These are phyloP conservation scores for Parmales sp. DNA, from an alignment of 108 stramenopile species.

Conservation along the genomic window DNA sequence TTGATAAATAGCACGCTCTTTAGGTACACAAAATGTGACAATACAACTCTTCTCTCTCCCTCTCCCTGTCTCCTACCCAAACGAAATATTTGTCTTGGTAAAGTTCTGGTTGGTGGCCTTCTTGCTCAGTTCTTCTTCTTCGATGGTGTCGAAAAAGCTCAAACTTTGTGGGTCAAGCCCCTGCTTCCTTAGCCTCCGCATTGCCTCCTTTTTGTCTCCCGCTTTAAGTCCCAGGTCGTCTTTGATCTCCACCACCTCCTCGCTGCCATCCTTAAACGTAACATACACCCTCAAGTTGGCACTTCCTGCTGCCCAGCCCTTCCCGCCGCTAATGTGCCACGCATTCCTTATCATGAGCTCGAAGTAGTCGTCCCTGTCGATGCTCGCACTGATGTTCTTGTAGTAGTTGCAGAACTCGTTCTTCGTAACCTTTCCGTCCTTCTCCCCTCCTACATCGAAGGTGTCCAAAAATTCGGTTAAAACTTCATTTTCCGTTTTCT, in stretches of 20 bases:
- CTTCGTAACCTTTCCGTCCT: slow-evolving; percentile 30
- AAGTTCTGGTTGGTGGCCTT: neutral
- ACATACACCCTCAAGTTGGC: neutral
- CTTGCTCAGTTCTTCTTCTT: neutral
- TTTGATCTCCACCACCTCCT: neutral
- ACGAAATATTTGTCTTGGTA: neutral
- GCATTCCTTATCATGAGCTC: slow-evolving; percentile 43
- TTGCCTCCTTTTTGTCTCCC: slow-evolving; percentile 5
- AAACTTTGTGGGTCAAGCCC: neutral
- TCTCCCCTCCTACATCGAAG: slow-evolving; percentile 29
- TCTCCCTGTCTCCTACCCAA: neutral
- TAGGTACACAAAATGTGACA: no score
- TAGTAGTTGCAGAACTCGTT: slow-evolving; percentile 36
- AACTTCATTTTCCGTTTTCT: slow-evolving; percentile 19
- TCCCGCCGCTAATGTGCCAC: slow-evolving; percentile 40
- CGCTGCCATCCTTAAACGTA: neutral
- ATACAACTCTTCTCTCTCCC: no score
- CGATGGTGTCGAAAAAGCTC: neutral
- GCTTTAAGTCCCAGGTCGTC: neutral
- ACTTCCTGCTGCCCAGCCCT: slow-evolving; percentile 28
- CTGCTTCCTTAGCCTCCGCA: neutral
- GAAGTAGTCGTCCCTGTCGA: slow-evolving; percentile 37
- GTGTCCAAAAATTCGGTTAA: slow-evolving; percentile 26
- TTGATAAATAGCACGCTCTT: no score
- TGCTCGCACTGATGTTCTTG: slow-evolving; percentile 21